Evolutionary conservation across 192 early-diverging fungal genomes (phyloP), one percentile per base, ranked within the genome.

Genomic region (Entomortierella chlamydospora): DNA sequence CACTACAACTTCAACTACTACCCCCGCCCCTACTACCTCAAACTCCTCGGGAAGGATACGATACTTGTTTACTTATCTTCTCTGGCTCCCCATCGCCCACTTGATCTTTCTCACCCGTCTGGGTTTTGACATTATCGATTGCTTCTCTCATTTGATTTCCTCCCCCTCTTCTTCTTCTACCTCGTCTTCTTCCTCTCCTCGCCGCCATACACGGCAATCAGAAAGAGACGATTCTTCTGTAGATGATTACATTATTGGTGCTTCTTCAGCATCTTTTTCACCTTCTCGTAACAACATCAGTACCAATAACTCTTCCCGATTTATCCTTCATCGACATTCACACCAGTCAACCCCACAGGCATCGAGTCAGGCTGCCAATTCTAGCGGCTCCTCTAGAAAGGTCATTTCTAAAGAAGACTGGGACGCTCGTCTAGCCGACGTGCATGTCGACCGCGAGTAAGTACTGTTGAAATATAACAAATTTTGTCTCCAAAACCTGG

Each of bases 361-460:
- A 45, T 59, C 67, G 22, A 79, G 56, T 51, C 76, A 52, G 22
- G 43, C 66, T 33, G 43, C 62, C 50, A 60, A 52, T 42, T 34
- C 76, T 11, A 55, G 45, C 10, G 50, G 56, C 25, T 52, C 84
- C 22, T 59, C 85, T 41, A 93, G 89, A 63, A 91, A 88, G 62
- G 82, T 65, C 8, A 88, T 93, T 61, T 68, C 88, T 53, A 72
- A 85, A 72, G 91, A 94, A 20, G 96, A 97, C 64, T 97, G 96
- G 96, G 90, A 95, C 62, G 82, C 87, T 65, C 91, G 90, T 69
- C 86, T 97, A 66, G 82, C 91, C 10, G 92, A 95, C 39, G 93
- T 96, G 8, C 89, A 93, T 22, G 89, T 97, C 45, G 93, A 90
- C 74, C 96, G 96, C 66, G 87, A 91, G 94, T 91, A 89, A 70